Conservation (phyloP, 371 early-diverging fungal genomes). For the Saksenaea oblongispora region DNA sequence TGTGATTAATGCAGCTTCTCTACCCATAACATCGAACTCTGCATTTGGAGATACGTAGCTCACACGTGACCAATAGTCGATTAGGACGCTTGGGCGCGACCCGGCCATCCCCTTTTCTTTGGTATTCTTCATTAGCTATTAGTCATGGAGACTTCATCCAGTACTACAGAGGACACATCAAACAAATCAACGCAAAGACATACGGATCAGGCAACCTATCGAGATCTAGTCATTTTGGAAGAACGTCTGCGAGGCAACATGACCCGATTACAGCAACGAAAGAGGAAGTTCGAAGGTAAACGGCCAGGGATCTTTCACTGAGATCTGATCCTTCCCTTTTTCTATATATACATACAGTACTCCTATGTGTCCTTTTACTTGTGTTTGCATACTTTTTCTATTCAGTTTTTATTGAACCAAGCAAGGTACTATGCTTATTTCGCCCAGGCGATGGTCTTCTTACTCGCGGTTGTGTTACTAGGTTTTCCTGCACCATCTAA, state of each 20-base stretch:
- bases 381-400: conserved; percentile 47
- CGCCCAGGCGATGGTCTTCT: background rate
- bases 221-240: conserved; percentile 73
- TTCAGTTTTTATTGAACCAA: conserved; percentile 52
- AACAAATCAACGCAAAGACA: conserved; percentile 11
- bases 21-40: too few relatives aligned
- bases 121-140: background rate
- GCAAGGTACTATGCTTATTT: conserved; percentile 32
- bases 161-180: background rate
- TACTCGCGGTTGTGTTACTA: background rate
- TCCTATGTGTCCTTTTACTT: conserved; percentile 32
- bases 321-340: background rate
- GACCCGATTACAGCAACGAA: conserved; percentile 53
- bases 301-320: background rate
- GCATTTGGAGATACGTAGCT: too few relatives aligned
- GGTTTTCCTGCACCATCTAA: conserved; percentile 35
- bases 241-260: conserved; percentile 64
- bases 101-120: too few relatives aligned
- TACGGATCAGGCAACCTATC: conserved; percentile 50
- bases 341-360: conserved; percentile 17
- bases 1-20: too few relatives aligned
- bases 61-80: too few relatives aligned
- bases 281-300: conserved; percentile 69
- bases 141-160: background rate
- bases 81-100: too few relatives aligned